Evolutionary conservation across 306 rosid species (phyloP).

Genomic region (Trifolium repens): DNA sequence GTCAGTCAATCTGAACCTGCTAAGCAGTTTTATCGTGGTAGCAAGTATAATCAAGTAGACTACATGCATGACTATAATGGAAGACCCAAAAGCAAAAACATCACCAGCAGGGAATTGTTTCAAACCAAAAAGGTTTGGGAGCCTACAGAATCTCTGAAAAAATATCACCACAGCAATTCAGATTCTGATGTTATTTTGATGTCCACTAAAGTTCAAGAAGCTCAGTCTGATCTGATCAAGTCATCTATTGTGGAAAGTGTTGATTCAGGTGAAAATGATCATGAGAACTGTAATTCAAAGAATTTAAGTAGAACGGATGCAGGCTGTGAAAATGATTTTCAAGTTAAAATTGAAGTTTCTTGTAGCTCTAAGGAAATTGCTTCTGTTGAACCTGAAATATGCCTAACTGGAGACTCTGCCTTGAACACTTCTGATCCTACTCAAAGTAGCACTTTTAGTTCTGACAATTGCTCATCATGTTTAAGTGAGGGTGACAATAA

Average conservation of each 20-base stretch:
- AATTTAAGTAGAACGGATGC: constrained; percentile 57
- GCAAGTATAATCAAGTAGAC: constrained; percentile 63
- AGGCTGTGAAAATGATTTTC: constrained; percentile 50
- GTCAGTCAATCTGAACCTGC: constrained; percentile 63
- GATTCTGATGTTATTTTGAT: constrained; percentile 68
- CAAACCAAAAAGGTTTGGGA: constrained; percentile 93
- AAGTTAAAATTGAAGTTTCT: constrained; percentile 48
- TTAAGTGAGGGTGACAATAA: constrained; percentile 89
- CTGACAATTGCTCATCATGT: constrained; percentile 85
- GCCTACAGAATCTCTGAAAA: constrained; percentile 78
- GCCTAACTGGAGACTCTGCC: constrained; percentile 40
- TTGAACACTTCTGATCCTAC: constrained; percentile 53
- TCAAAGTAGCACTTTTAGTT: constrained; percentile 57
- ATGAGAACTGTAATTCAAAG: constrained; percentile 52
- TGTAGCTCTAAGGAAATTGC: constrained; percentile 49
- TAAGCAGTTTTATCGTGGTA: constrained; percentile 71
- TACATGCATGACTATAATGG: constrained; percentile 66
- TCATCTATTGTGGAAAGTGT: constrained; percentile 55
- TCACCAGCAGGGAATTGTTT: constrained; percentile 61
- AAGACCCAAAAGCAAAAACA: constrained; percentile 72
- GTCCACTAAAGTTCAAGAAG: constrained; percentile 55
- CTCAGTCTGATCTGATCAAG: constrained; percentile 52
- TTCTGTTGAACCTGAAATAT: constrained; percentile 52
- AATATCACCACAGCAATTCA: constrained; percentile 70
- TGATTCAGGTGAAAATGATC: constrained; percentile 53